These are phyloP conservation scores for Austroboletus novae-zelandiae DNA, from an alignment of 1,284 basidiomycete species.

Conservation along the genomic window DNA sequence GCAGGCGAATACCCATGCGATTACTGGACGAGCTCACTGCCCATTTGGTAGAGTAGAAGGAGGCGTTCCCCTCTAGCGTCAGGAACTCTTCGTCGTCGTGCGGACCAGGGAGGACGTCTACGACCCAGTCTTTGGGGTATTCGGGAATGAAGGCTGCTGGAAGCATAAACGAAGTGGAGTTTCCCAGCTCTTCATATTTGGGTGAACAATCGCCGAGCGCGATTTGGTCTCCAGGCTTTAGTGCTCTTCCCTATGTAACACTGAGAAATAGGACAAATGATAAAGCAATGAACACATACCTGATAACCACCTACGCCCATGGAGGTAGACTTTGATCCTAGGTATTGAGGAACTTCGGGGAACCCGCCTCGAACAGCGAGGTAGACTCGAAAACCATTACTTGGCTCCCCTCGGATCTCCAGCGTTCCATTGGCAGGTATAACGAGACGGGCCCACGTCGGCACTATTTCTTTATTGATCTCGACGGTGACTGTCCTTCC, in stretches of 20 bases:
- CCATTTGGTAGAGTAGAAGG: conserved; percentile 53
- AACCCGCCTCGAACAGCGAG: conserved; percentile 61
- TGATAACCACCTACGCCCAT: conserved; percentile 63
- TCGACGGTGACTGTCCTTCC: conserved; percentile 47
- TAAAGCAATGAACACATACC: conserved; percentile 26
- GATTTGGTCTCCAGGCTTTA: conserved; percentile 48
- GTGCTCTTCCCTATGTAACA: conserved; percentile 46
- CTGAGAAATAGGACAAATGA: not conserved
- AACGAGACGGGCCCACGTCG: conserved; percentile 50
- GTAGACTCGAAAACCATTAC: conserved; percentile 53
- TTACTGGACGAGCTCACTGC: conserved; percentile 57
- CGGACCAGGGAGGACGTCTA: conserved; percentile 61
- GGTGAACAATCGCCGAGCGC: conserved; percentile 35
- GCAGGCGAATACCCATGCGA: conserved; percentile 56
- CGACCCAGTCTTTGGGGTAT: conserved; percentile 50
- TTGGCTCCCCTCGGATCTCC: conserved; percentile 31
- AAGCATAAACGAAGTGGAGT: conserved; percentile 9
- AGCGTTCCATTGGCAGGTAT: conserved; percentile 48
- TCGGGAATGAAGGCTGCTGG: conserved; percentile 35
- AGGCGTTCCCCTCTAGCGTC: conserved; percentile 43
- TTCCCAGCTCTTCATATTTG: conserved; percentile 15
- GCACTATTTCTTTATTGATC: conserved; percentile 39
- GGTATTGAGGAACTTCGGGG: conserved; percentile 54
- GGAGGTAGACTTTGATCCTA: conserved; percentile 63
- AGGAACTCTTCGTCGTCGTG: conserved; percentile 62